Base-by-base conservation (phyloP, 2,329 filamentous ascomycete species). In the Aureobasidium lini region DNA sequence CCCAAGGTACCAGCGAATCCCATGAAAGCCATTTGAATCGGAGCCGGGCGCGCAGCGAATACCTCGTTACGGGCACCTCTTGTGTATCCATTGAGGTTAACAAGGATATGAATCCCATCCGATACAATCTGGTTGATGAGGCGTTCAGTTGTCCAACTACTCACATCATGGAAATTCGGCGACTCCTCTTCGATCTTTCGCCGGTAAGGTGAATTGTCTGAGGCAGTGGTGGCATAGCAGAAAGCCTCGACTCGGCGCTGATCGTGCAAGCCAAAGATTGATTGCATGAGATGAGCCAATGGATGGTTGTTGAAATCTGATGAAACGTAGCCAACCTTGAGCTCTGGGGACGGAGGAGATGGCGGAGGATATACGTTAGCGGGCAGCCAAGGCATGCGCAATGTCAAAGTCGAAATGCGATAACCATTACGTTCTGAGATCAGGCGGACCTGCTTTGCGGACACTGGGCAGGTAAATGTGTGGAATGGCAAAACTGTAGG, bases 21-120 rank as follows among this genome's bases (percentile, higher is more conserved):
- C 94, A 99, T 99, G 69, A 99, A 99, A 0, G 94, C 96, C 94
- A 99, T 99, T 65, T 99, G 94, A 44, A 99, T 90, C 0, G 94
- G 94, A 2, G 92, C 91, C 15, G 94, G 90, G 29, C 95, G 85
- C 23, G 94, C 94, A 23, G 94, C 94, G 71, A 99, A 99, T 4
- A 99, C 87, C 70, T 99, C 94, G 66, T 99, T 99, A 28, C 92
- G 85, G n/a, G 94, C 94, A 32, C 94, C 94, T 57, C 94, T 83
- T 0, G 94, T 99, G 72, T 99, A 99, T 10, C 94, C 94, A 67
- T 99, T 99, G n/a, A 99, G 80, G 64, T 99, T 99, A 67, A 99
- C 85, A 18, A 99, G 81, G 43, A 99, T 94, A 69, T 99, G 94
- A 53, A 99, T 94, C 6, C 86, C 85, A 69, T 99, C 94, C 46